A percentile compares a stretch with the other conserved stretches of the same genome.
Evolutionary conservation across 352 stramenopile species (phyloP).

Genomic region (Phytophthora parvispora): DNA sequence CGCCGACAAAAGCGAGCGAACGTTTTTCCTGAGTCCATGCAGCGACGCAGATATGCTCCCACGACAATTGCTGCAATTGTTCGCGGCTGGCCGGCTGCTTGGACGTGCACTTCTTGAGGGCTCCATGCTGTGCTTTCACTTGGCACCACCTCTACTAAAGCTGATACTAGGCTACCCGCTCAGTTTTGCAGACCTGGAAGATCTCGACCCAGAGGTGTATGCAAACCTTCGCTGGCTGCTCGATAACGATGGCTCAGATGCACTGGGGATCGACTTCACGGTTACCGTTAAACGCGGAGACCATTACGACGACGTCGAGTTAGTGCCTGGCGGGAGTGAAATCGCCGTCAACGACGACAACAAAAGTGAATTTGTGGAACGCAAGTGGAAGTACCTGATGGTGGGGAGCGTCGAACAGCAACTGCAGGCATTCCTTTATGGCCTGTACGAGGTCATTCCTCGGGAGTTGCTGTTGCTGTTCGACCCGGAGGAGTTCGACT

Average conservation of each 20-base stretch:
- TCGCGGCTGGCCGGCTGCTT: constrained; percentile 43
- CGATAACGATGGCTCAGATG: constrained; percentile 47
- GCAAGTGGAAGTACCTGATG: constrained; percentile 92
- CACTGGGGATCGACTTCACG: constrained; percentile 56
- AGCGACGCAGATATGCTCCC: constrained; percentile 25
- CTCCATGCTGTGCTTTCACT: constrained; percentile 91
- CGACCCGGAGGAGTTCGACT: constrained; percentile 96
- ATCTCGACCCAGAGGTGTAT: constrained; percentile 44
- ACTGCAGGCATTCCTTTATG: constrained; percentile 85
- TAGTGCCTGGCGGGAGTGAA: constrained; percentile 31
- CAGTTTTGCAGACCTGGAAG: constrained; percentile 91
- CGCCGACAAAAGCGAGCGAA: constrained; percentile 43
- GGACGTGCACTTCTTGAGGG: constrained; percentile 70
- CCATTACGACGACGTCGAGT: constrained; percentile 29
- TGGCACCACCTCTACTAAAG: constrained; percentile 95
- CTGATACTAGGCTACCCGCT: constrained; percentile 94
- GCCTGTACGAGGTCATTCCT: constrained; percentile 96
- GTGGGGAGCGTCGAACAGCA: constrained; percentile 89
- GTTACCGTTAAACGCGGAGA: constrained; percentile 31
- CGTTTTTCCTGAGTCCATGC: constrained; percentile 46
- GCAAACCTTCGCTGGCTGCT: constrained; percentile 60
- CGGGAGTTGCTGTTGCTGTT: constrained; percentile 94
- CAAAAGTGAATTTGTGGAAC: constrained; percentile 91
- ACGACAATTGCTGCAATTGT: constrained; percentile 42
- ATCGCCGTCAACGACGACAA: constrained; percentile 93